These are phyloP conservation scores for Rauvolfia tetraphylla DNA, from an alignment of 257 asterid genomes.

Conservation along the genomic window DNA sequence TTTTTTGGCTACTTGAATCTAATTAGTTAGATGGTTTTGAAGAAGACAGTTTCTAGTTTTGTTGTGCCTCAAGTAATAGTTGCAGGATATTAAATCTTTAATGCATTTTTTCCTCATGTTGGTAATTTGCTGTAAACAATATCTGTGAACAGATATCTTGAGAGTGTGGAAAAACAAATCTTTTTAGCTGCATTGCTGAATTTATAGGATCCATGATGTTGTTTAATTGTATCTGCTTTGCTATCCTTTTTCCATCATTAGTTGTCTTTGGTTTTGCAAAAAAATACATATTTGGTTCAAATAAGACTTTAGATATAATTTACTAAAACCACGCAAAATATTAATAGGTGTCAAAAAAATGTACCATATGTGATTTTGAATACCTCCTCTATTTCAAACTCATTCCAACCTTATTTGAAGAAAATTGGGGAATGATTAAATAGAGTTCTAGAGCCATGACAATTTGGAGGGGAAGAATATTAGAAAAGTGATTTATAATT, in stretches of 20 bases:
- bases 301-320: too few species aligned
- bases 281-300: too few species aligned
- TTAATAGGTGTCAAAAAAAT: not conserved
- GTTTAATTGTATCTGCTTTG: not conserved
- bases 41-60: not conserved
- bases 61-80: not conserved
- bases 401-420: not conserved
- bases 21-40: not conserved
- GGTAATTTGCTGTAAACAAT: not conserved
- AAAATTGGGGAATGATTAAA: not conserved
- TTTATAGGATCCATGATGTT: not conserved
- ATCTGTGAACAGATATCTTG: not conserved
- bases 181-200: not conserved
- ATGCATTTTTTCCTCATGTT: not conserved
- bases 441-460: not conserved
- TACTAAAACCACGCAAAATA: not conserved
- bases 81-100: not conserved
- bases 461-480: not conserved
- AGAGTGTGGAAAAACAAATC: not conserved
- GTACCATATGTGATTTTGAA: not conserved
- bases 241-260: not conserved
- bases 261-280: not conserved
- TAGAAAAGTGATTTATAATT: too few species aligned
- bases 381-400: not conserved
- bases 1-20: not conserved